Conservation (phyloP, 2,329 filamentous ascomycete genomes). For the Talaromyces sp. region DNA sequence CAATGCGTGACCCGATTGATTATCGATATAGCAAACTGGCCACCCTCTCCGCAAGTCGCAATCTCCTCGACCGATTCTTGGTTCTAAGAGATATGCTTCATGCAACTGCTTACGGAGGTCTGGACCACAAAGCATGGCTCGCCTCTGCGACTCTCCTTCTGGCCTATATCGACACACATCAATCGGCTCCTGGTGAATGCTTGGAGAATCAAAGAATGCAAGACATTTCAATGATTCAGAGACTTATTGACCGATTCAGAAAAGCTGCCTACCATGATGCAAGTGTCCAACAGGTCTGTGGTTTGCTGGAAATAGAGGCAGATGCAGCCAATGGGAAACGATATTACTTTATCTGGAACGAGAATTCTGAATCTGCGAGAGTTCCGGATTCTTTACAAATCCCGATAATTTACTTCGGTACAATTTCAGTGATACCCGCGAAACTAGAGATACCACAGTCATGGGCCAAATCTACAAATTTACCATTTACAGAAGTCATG, state of each 20-base stretch:
- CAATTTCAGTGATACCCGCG: not conserved
- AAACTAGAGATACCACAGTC: not conserved
- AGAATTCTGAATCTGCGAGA: not conserved
- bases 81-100: slow-evolving; percentile 20
- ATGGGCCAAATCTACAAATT: not conserved
- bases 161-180: slow-evolving; percentile 21
- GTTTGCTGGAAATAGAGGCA: slow-evolving; percentile 13
- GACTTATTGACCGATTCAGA: not conserved
- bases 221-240: slow-evolving; percentile 4
- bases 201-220: slow-evolving; percentile 2
- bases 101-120: slow-evolving; percentile 20
- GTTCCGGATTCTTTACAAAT: not conserved
- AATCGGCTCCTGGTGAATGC: not conserved
- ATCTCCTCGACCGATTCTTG: slow-evolving; percentile 21
- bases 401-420: slow-evolving; percentile 8
- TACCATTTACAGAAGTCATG: not conserved
- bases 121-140: slow-evolving; percentile 23
- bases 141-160: slow-evolving; percentile 21
- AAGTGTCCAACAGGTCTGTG: slow-evolving; percentile 10
- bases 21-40: slow-evolving; percentile 21
- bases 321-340: slow-evolving; percentile 12
- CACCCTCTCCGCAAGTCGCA: slow-evolving; percentile 22
- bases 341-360: slow-evolving; percentile 4
- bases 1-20: not conserved
- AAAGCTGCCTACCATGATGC: not conserved